These are phyloP conservation scores for Tetratostichococcus sp. DNA, from an alignment of 139 green algal species.

Conservation along the genomic window DNA sequence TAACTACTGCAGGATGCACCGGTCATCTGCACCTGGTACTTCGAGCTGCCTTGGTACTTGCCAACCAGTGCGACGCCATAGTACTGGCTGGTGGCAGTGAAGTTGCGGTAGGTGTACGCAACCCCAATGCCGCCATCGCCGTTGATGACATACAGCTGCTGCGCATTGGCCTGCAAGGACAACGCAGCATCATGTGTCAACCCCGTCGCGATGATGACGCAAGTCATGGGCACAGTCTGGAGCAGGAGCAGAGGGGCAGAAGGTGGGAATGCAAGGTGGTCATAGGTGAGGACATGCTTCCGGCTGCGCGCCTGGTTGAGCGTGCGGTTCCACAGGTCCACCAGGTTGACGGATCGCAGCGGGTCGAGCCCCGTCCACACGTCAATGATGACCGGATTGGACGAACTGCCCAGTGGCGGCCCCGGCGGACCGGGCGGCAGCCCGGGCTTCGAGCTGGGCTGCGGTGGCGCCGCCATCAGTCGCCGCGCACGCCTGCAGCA, in stretches of 20 bases:
- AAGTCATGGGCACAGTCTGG: no score
- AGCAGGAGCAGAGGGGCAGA: no score
- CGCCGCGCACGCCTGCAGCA: no score
- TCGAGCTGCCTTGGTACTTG: not conserved
- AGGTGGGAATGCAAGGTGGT: no score
- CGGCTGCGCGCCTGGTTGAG: not conserved
- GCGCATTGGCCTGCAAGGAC: not conserved
- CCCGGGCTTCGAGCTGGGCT: no score
- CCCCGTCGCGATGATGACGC: no score
- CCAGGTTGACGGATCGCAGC: not conserved
- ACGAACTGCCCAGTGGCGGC: no score
- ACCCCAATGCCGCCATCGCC: not conserved
- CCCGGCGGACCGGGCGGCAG: no score
- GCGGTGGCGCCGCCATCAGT: no score
- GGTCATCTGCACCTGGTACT: not conserved
- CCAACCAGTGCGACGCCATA: not conserved
- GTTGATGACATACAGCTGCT: conserved; percentile 1
- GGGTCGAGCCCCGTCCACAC: not conserved
- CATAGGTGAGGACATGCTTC: no score
- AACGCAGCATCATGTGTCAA: no score
- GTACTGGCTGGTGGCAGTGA: not conserved
- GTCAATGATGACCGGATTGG: not conserved
- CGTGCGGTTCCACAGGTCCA: not conserved
- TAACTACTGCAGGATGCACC: no score
- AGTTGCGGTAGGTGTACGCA: not conserved